Conservation (phyloP, 106 monocot species). For the Acorus calamus region DNA sequence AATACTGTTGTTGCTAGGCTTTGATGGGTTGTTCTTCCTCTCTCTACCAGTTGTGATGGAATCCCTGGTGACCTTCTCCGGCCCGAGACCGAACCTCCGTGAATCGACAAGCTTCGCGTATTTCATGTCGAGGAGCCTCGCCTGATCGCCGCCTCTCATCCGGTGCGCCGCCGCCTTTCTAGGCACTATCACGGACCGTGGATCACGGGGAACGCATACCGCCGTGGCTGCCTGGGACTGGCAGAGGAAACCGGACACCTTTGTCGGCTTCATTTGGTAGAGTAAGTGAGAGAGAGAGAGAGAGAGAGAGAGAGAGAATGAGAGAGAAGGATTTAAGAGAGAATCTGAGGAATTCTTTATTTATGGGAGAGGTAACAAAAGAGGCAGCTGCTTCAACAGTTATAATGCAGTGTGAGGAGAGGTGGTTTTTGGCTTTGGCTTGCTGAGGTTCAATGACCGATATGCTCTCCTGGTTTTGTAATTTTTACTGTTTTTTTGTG, state of each 20-base stretch:
- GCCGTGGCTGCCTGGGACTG: constrained; percentile 54
- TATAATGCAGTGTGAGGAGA: too few species aligned
- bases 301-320: too few species aligned
- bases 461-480: too few species aligned
- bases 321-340: neutral
- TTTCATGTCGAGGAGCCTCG: neutral
- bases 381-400: too few species aligned
- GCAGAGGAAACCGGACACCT: constrained; percentile 32
- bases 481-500: too few species aligned
- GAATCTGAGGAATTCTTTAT: neutral
- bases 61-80: neutral
- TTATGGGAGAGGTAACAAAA: too few species aligned
- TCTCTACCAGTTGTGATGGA: too few species aligned
- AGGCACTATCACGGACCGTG: constrained; percentile 17
- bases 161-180: neutral
- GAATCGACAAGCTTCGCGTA: constrained; percentile 3
- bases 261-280: constrained; percentile 21
- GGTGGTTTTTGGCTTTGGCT: too few species aligned
- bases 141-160: neutral
- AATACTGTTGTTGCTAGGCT: too few species aligned
- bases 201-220: constrained; percentile 31
- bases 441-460: too few species aligned
- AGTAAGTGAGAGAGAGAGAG: too few species aligned
- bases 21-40: too few species aligned
- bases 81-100: neutral